These are phyloP conservation scores for Protomyces pachydermus DNA, from an alignment of 1,139 yeast species.

Conservation along the genomic window DNA sequence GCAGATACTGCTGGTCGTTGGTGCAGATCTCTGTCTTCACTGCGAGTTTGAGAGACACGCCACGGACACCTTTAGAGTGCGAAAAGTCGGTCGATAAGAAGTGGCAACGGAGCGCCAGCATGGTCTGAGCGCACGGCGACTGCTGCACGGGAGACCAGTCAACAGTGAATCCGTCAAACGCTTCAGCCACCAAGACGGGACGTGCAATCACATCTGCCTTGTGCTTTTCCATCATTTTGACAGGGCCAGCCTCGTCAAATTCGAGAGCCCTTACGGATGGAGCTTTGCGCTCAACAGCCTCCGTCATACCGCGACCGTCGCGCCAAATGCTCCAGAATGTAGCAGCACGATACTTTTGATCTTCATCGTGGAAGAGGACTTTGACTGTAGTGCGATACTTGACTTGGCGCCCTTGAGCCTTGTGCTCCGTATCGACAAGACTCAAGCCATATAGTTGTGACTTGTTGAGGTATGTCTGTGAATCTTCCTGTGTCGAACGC, in stretches of 20 bases:
- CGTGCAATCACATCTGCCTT: background rate
- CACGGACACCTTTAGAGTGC: slow-evolving; percentile 2
- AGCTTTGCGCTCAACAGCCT: background rate
- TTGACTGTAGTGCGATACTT: background rate
- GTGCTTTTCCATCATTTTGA: background rate
- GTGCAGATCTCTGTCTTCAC: background rate
- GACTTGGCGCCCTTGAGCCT: background rate
- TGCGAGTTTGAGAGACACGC: background rate
- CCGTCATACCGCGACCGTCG: background rate
- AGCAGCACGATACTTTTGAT: background rate
- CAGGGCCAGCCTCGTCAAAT: background rate
- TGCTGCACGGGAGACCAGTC: background rate
- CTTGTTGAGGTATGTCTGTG: slow-evolving; percentile 6
- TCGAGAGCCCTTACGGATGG: background rate
- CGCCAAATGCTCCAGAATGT: slow-evolving; percentile 4
- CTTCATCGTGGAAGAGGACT: background rate
- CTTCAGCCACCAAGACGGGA: background rate
- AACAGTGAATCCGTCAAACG: background rate
- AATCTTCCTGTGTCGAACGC: background rate
- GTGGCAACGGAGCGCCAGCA: background rate
- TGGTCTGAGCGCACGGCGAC: background rate
- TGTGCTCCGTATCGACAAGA: background rate
- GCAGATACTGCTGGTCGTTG: background rate
- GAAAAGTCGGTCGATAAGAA: slow-evolving; percentile 9
- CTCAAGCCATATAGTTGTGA: background rate